Conservation (phyloP, 2,329 filamentous ascomycete genomes). For the Cladosporium colombiae region DNA sequence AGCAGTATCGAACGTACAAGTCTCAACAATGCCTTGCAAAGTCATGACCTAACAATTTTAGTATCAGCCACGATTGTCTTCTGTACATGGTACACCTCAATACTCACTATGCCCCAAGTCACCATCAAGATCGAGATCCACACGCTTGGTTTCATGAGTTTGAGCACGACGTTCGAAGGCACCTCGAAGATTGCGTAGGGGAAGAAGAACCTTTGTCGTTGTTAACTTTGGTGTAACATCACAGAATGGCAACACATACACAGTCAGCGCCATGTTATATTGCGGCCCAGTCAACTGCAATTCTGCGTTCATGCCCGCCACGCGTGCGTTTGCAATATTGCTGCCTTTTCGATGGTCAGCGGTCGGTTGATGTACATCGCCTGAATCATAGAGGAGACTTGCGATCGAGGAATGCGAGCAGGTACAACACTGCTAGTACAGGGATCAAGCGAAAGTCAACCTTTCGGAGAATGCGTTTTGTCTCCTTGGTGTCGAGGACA, state of each 20-base stretch:
- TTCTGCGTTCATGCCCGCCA: conserved; percentile 39
- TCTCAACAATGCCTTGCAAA: conserved; percentile 35
- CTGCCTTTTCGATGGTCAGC: background rate
- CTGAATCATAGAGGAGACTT: background rate
- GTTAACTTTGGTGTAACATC: background rate
- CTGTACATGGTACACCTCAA: conserved; percentile 49
- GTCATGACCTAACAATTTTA: conserved; percentile 36
- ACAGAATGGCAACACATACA: conserved; percentile 19
- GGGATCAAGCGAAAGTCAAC: conserved; percentile 53
- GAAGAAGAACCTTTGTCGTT: conserved; percentile 40
- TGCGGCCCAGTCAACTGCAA: conserved; percentile 22
- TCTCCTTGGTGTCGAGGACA: conserved; percentile 26
- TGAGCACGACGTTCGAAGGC: conserved; percentile 45
- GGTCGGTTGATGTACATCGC: background rate
- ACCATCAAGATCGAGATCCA: conserved; percentile 38
- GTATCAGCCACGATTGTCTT: conserved; percentile 45
- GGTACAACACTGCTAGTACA: conserved; percentile 46
- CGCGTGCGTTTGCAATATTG: conserved; percentile 35
- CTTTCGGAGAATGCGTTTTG: conserved; percentile 52
- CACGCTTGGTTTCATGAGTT: conserved; percentile 44
- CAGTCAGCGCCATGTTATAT: conserved; percentile 36
- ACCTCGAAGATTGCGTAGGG: conserved; percentile 50
- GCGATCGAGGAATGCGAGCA: conserved; percentile 48
- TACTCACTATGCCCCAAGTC: conserved; percentile 34
- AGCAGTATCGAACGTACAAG: conserved; percentile 25